Percentiles rank a stretch among this genome's conserved stretches.
Evolutionary conservation across 148 eudicot genomes (phyloP).

Genomic region (Fagopyrum homotropicum): DNA sequence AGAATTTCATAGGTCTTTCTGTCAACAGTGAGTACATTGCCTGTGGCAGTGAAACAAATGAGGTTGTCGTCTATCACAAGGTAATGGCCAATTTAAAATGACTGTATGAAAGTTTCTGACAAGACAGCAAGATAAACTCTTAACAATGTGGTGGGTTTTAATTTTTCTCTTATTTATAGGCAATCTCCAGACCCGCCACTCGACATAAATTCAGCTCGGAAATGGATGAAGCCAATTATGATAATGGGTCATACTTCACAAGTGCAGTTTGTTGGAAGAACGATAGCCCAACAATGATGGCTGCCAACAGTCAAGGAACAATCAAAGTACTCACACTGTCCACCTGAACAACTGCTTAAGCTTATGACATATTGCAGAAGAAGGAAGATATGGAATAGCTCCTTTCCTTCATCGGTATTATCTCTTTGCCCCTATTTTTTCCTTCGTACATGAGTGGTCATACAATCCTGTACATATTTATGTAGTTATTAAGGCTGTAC

Average conservation of each 20-base stretch:
- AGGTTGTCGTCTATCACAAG: constrained; percentile 89
- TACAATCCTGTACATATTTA: not conserved
- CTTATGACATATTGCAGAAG: not conserved
- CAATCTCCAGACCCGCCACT: constrained; percentile 67
- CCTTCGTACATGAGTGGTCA: not conserved
- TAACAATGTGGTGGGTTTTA: not conserved
- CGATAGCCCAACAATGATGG: constrained; percentile 64
- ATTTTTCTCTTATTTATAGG: constrained; percentile 32
- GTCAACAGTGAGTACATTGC: constrained; percentile 75
- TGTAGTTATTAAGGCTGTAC: not conserved
- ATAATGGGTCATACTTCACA: constrained; percentile 55
- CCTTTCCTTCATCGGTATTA: not conserved
- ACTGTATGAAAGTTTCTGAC: not conserved
- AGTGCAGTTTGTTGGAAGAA: constrained; percentile 91
- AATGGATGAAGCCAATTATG: constrained; percentile 43
- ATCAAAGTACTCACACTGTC: constrained; percentile 72
- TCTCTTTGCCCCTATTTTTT: not conserved
- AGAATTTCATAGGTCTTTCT: constrained; percentile 85
- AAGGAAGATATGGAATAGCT: not conserved
- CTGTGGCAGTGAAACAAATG: constrained; percentile 95
- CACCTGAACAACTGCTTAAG: constrained; percentile 23
- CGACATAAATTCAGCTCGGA: constrained; percentile 56
- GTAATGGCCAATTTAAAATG: constrained; percentile 22
- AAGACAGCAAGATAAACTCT: not conserved
- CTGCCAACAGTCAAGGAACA: constrained; percentile 86